Base-by-base conservation (phyloP, 805 yeast genomes). In the Pichia pseudocactophila region DNA sequence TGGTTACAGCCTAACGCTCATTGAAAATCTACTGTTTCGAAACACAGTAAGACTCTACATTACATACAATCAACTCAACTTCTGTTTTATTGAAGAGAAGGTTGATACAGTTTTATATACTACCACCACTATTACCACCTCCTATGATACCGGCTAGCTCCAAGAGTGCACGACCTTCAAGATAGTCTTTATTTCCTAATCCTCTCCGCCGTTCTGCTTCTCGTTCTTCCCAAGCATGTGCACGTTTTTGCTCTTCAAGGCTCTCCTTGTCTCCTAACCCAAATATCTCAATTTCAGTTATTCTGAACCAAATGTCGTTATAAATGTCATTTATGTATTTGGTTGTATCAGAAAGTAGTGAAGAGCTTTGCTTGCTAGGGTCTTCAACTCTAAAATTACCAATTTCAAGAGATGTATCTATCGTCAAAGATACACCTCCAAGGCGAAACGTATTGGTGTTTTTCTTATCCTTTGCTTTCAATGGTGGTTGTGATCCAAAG, bases 211-310 rank as follows among this genome's bases (percentile, higher is more conserved):
- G 80, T 51, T 78, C 73, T 0, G 95, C 95, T 57, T 87, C 96
- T 38, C 77, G 68, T 55, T 81, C 82, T 56, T 90, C 97, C 96
- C 96, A 88, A 52, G 81, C 88, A 92, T 95, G 83, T 46, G 74
- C 73, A 52, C 74, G 76, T 36, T 71, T 66, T 61, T 89, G 96
- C 47, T 82, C 89, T 26, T 73, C 80, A 37, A 88, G 63, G 50
- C 86, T 95, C 46, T 79, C 76, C 9, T 74, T 77, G 7, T 85
- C 77, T 1, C 97, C 97, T 44, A 87, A 74, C 0, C 97, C 97
- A 89, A 92, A 84, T 0, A 88, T 95, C 56, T 89, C 96, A 20
- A 89, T 64, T 49, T 82, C 89, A 5, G 79, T 75, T 7, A 90
- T 74, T 42, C 71, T 57, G 52, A 90, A 77, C 39, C 86, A 64